These are phyloP conservation scores for Cryomyces minteri DNA, from an alignment of 495 filamentous ascomycete genomes.

Conservation along the genomic window DNA sequence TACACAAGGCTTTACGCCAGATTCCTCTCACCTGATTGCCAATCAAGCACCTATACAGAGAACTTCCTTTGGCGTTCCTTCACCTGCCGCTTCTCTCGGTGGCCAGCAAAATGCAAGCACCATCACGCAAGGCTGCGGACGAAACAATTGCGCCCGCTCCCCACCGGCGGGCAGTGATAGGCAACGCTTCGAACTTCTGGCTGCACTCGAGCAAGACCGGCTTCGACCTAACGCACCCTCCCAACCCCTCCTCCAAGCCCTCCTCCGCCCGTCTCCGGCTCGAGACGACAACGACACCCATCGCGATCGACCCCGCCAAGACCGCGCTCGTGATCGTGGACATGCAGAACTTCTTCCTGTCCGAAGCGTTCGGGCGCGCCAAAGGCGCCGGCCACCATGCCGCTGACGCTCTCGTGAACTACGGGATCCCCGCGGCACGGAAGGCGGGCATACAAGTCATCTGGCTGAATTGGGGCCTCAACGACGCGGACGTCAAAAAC, in stretches of 20 bases:
- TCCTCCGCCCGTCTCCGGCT: slow-evolving; percentile 4
- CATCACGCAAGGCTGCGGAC: no score
- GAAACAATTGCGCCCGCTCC: no score
- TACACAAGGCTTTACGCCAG: no score
- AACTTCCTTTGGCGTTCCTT: no score
- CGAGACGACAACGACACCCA: slow-evolving; percentile 15
- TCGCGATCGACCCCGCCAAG: slow-evolving; percentile 23
- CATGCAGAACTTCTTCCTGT: slow-evolving; percentile 46
- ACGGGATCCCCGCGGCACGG: slow-evolving; percentile 25
- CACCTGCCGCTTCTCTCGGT: no score
- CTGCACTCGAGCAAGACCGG: slow-evolving; percentile 11
- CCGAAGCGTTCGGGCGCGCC: slow-evolving; percentile 17
- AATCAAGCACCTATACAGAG: no score
- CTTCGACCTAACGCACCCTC: slow-evolving; percentile 15
- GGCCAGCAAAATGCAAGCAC: no score
- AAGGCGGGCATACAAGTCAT: slow-evolving; percentile 31
- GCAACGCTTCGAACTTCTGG: slow-evolving; percentile 14
- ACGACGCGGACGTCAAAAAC: slow-evolving; percentile 26
- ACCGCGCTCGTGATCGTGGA: slow-evolving; percentile 38
- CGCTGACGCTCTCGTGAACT: slow-evolving; percentile 12
- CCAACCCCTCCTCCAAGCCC: not conserved
- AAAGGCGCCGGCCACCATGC: slow-evolving; percentile 16
- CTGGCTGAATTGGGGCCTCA: slow-evolving; percentile 45
- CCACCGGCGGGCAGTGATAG: slow-evolving; percentile 12
- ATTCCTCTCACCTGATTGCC: no score